phyloP scores from a whole-genome alignment of 2,329 filamentous ascomycete species.

The Pseudogymnoascus verrucosus region DNA sequence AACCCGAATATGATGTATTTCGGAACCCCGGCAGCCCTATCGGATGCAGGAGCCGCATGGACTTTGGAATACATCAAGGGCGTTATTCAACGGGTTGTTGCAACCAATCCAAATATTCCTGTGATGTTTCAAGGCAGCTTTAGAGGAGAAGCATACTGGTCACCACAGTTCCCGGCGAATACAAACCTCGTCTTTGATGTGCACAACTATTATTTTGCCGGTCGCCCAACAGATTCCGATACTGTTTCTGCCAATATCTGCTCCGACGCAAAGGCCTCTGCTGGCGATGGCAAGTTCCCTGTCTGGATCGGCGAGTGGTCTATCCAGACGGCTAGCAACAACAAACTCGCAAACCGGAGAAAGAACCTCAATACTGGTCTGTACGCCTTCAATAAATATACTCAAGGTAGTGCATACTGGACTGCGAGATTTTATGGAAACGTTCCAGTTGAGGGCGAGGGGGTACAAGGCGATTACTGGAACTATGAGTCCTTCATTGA shows the following conservation, averaged over 20 bases:
- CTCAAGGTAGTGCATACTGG: slow-evolving; percentile 27
- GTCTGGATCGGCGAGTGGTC: slow-evolving; percentile 31
- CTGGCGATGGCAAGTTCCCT: slow-evolving; percentile 23
- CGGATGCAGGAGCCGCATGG: slow-evolving; percentile 25
- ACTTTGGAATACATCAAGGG: slow-evolving; percentile 29
- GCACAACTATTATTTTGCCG: slow-evolving; percentile 28
- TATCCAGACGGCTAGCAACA: slow-evolving; percentile 28
- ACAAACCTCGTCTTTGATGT: slow-evolving; percentile 28
- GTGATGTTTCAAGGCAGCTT: slow-evolving; percentile 30
- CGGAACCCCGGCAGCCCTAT: slow-evolving; percentile 26
- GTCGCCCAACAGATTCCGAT: slow-evolving; percentile 20
- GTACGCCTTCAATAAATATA: slow-evolving; percentile 29
- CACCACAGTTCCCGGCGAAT: slow-evolving; percentile 19
- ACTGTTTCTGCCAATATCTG: slow-evolving; percentile 24
- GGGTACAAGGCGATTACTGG: slow-evolving; percentile 13
- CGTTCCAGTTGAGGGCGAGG: slow-evolving; percentile 13
- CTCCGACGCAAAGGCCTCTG: slow-evolving; percentile 20
- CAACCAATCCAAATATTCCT: slow-evolving; percentile 26
- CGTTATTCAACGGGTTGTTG: slow-evolving; percentile 21
- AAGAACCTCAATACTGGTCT: slow-evolving; percentile 27
- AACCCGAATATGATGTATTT: slow-evolving; percentile 26
- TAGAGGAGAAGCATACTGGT: slow-evolving; percentile 24
- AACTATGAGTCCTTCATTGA: slow-evolving; percentile 5
- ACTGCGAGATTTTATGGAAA: slow-evolving; percentile 19
- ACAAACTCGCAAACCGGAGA: slow-evolving; percentile 24